These are phyloP conservation scores for Guillardia theta DNA, from an alignment of 78 protist genomes.

Conservation along the genomic window DNA sequence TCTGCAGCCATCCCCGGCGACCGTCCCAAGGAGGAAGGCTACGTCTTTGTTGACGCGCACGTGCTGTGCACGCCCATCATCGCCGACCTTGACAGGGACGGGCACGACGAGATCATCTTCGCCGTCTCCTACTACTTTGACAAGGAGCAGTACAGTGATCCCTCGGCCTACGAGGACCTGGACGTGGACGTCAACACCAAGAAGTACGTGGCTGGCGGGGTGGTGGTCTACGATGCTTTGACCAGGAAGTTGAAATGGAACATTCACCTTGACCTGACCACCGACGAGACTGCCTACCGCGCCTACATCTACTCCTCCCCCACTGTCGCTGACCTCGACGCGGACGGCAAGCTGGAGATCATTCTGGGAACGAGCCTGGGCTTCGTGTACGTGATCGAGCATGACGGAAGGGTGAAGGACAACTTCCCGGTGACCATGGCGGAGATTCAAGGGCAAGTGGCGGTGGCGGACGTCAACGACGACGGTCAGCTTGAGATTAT, in stretches of 20 bases:
- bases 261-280: constrained; percentile 49
- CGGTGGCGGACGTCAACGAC: constrained; percentile 69
- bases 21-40: background rate
- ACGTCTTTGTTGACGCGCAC: constrained; percentile 79
- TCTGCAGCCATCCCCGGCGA: background rate
- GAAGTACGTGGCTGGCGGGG: constrained; percentile 85
- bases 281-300: constrained; percentile 50
- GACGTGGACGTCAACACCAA: constrained; percentile 46
- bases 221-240: constrained; percentile 59
- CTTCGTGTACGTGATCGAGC: constrained; percentile 64
- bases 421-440: constrained; percentile 77
- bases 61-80: constrained; percentile 80
- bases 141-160: constrained; percentile 10
- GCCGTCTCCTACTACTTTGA: constrained; percentile 82
- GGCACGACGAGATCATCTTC: constrained; percentile 65
- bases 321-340: constrained; percentile 76
- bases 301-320: constrained; percentile 66
- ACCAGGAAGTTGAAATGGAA: constrained; percentile 44
- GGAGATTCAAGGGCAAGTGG: constrained; percentile 69
- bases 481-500: constrained; percentile 80
- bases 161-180: background rate
- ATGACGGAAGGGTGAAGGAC: constrained; percentile 28
- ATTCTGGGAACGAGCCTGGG: constrained; percentile 50
- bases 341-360: constrained; percentile 69
- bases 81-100: constrained; percentile 81